phyloP scores from a whole-genome alignment of 805 yeast genomes.

The Isabelozyma heimii region DNA sequence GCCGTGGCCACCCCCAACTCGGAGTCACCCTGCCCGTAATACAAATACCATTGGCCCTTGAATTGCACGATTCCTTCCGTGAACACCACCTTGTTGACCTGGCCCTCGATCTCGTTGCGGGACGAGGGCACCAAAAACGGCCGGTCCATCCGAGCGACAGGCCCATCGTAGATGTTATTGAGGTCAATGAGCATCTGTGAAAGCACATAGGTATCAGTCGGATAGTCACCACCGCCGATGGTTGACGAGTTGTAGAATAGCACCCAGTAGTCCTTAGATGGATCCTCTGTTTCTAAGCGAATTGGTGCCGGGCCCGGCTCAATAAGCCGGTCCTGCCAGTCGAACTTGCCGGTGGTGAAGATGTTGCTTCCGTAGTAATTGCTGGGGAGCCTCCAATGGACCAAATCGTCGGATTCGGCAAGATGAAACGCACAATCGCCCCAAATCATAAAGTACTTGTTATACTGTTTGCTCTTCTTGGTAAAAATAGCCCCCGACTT shows the following conservation, averaged over 20 bases:
- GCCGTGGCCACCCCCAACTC: conserved; percentile 43
- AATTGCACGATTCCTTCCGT: conserved; percentile 44
- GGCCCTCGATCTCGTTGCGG: conserved; percentile 34
- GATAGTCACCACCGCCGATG: conserved; percentile 29
- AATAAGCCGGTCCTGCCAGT: conserved; percentile 34
- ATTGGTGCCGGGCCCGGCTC: conserved; percentile 45
- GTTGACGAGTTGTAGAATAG: conserved; percentile 40
- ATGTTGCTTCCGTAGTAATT: conserved; percentile 14
- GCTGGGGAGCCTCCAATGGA: conserved; percentile 27
- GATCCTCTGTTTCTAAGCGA: conserved; percentile 20
- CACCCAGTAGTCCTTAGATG: conserved; percentile 27
- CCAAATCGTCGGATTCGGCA: conserved; percentile 32
- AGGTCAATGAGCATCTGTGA: conserved; percentile 42
- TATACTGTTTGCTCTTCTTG: conserved; percentile 24
- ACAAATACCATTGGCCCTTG: conserved; percentile 39
- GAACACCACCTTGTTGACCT: conserved; percentile 41
- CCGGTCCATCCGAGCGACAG: conserved; percentile 34
- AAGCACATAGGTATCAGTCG: conserved; percentile 30
- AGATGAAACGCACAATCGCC: conserved; percentile 39
- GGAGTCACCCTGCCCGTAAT: conserved; percentile 43
- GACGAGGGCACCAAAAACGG: conserved; percentile 35
- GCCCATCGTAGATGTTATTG: conserved; percentile 31
- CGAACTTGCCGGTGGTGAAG: conserved; percentile 26
- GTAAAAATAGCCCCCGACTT: conserved; percentile 40
- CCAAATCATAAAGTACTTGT: conserved; percentile 42